Conservation (phyloP, 2,329 filamentous ascomycete genomes). For the Zarea fungicola region DNA sequence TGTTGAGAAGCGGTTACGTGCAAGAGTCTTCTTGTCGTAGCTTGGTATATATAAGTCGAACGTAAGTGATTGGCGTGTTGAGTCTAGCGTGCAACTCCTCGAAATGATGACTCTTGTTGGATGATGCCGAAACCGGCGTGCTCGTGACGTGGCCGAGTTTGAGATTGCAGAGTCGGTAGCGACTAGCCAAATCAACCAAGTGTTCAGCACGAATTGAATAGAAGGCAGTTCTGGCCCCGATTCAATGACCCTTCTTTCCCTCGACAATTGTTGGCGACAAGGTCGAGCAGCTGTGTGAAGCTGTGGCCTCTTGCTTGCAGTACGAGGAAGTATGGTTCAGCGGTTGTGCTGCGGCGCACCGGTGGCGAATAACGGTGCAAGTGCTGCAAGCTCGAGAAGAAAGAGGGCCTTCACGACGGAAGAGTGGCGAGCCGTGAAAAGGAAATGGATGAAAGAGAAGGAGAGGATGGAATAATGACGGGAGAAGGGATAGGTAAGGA, state of each 20-base stretch:
- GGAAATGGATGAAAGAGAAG: conserved; percentile 9
- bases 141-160: conserved; percentile 10
- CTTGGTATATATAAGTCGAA: too few relatives aligned
- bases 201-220: background rate
- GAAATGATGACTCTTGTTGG: conserved; percentile 3
- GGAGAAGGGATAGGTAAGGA: conserved; percentile 13
- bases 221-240: background rate
- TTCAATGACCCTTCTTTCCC: conserved; percentile 8
- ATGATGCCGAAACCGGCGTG: conserved; percentile 12
- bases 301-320: conserved; percentile 10
- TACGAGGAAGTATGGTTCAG: background rate
- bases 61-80: background rate
- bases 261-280: conserved; percentile 5
- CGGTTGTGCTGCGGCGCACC: conserved; percentile 4
- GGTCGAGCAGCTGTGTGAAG: conserved; percentile 4
- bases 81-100: conserved; percentile 1
- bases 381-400: conserved; percentile 18
- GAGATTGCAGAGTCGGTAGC: conserved; percentile 4
- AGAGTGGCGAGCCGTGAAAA: conserved; percentile 9
- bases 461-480: conserved; percentile 15
- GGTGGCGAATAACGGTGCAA: conserved; percentile 8
- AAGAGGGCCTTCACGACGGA: conserved; percentile 11
- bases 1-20: background rate
- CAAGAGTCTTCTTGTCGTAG: too few relatives aligned
- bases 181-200: background rate